phyloP scores from a whole-genome alignment of 2,329 filamentous ascomycete genomes.

The Trichoderma arundinaceum region DNA sequence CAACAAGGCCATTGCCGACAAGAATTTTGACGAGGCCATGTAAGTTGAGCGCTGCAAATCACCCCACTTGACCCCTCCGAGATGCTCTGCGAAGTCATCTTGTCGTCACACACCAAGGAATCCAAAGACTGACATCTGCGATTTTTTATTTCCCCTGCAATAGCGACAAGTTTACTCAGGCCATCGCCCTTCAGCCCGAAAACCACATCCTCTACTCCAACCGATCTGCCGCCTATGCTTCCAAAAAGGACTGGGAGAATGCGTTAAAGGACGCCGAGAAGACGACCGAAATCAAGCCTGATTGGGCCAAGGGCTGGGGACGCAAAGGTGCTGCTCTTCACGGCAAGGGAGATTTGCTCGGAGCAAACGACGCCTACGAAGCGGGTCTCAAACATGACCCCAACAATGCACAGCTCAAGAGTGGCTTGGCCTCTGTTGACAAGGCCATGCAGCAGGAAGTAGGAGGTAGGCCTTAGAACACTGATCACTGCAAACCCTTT shows the following conservation, averaged over 20 bases:
- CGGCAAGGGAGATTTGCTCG: slow-evolving; percentile 82
- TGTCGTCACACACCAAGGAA: neutral
- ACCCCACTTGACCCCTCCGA: slow-evolving; percentile 15
- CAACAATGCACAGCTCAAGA: slow-evolving; percentile 90
- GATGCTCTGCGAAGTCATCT: neutral
- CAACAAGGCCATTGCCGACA: slow-evolving; percentile 97
- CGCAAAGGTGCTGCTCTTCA: slow-evolving; percentile 91
- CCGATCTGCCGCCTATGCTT: slow-evolving; percentile 85
- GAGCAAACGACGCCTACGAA: slow-evolving; percentile 87
- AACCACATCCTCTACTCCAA: slow-evolving; percentile 99
- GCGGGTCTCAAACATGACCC: slow-evolving; percentile 93
- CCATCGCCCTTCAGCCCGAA: slow-evolving; percentile 81
- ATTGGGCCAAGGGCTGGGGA: slow-evolving; percentile 97
- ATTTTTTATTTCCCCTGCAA: neutral
- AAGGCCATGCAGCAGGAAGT: slow-evolving; percentile 75
- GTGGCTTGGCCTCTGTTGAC: slow-evolving; percentile 81
- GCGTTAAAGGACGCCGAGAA: slow-evolving; percentile 91
- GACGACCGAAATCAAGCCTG: slow-evolving; percentile 91
- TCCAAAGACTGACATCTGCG: slow-evolving; percentile 1
- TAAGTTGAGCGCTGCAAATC: slow-evolving; percentile 58
- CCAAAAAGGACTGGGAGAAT: slow-evolving; percentile 83
- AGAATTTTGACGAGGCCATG: slow-evolving; percentile 96
- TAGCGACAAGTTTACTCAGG: slow-evolving; percentile 93
- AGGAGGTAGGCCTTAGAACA: slow-evolving; percentile 42
- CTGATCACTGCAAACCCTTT: neutral